Conservation (phyloP, 129 eudicot species). For the Solidago caesia region DNA sequence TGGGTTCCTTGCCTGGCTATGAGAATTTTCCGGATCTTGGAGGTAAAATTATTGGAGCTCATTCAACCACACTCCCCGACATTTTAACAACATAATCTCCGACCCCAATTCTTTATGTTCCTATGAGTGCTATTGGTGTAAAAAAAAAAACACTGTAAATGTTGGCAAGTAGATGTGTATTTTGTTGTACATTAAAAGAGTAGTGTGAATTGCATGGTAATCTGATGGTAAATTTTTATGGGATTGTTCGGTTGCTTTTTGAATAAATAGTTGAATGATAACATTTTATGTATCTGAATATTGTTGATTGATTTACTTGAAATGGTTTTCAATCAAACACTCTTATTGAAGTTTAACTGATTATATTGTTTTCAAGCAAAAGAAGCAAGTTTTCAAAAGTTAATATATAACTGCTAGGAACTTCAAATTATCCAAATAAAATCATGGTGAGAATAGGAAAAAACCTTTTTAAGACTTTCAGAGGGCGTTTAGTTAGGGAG, state of each 20-base stretch:
- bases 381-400: no score
- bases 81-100: conserved; percentile 58
- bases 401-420: no score
- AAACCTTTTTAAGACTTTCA: no score
- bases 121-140: conserved; percentile 19
- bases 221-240: neutral
- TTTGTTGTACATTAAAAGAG: conserved; percentile 29
- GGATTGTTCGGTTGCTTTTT: neutral
- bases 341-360: no score
- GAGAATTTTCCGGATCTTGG: conserved; percentile 84
- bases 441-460: no score
- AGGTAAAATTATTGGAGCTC: conserved; percentile 79
- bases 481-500: no score
- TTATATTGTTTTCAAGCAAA: no score
- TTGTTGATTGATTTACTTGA: no score
- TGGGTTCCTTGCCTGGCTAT: conserved; percentile 44
- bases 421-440: no score
- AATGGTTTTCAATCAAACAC: no score
- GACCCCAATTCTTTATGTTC: conserved; percentile 13
- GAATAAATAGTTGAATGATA: no score
- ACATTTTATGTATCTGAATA: no score
- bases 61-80: conserved; percentile 66
- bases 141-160: neutral
- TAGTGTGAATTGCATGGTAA: neutral
- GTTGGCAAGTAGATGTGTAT: conserved; percentile 20